Base-by-base conservation (phyloP, 441 rosid genomes). In the Theobroma grandiflorum region DNA sequence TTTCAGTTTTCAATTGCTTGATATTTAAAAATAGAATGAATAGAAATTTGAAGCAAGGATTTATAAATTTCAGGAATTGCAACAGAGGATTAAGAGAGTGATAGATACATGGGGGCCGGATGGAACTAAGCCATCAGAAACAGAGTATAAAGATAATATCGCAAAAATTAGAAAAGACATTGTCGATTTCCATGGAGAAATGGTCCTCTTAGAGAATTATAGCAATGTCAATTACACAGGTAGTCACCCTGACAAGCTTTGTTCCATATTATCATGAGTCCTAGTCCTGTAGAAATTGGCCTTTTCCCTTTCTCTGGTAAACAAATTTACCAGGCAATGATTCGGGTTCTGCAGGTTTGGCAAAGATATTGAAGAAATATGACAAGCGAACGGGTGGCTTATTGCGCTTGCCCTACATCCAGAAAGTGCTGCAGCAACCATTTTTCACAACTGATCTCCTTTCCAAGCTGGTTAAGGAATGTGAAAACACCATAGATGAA, bases 221-320 rank as follows among this genome's bases (percentile, higher is more conserved):
- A 94, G 98, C 90, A 92, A 89, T 73, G 82, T 95, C 80, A 95
- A 94, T 81, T 95, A 90, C 87, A 93, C 95, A 82, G 97, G 97
- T 90, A 59, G 11, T 22, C 22, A 18, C 9, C 8, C 4, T 75
- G 3, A 53, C 37, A n/a, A 49, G 16, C 37, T 49, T 33, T 42
- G 5, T 38, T 72, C 76, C 52, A 72, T 33, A 16, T 35, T 52
- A 10, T 55, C 9, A 1, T 49, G 4, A 6, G 6, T 52, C 57
- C 8, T 15, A 15, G 20, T 52, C 61, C 20, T 55, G 22, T 55
- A 52, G 12, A 52, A 50, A 14, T 50, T n/a, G 11, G 2, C 52
- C 52, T 6, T 8, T 6, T 57, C 4, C 8, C 4, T 22, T 58
- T 61, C 40, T 12, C 4, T 26, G 35, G 37, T 53, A 37, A 10